Evolutionary conservation across 1,284 basidiomycete genomes (phyloP).

Genomic region (Ustilago cynodontis): DNA sequence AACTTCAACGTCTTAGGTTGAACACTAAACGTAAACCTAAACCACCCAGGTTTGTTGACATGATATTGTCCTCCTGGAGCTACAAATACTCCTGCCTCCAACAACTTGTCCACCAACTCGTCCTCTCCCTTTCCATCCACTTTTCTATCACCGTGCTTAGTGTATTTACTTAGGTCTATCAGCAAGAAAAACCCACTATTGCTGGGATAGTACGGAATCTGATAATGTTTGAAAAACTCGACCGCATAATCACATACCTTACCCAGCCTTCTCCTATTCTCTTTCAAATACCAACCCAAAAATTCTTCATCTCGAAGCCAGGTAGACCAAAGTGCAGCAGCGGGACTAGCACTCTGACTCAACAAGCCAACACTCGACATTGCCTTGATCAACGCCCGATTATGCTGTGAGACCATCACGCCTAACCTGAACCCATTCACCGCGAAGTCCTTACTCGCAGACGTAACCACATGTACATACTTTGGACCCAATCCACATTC

Average conservation of each 20-base stretch:
- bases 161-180: background rate
- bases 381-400: slow-evolving; percentile 40
- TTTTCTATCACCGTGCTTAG: background rate
- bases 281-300: slow-evolving; percentile 52
- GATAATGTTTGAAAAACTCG: slow-evolving; percentile 31
- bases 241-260: slow-evolving; percentile 38
- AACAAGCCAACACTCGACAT: slow-evolving; percentile 39
- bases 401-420: slow-evolving; percentile 55
- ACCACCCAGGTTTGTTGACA: slow-evolving; percentile 50
- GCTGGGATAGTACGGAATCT: slow-evolving; percentile 39
- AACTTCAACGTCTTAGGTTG: slow-evolving; percentile 41
- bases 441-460: slow-evolving; percentile 59
- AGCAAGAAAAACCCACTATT: slow-evolving; percentile 59
- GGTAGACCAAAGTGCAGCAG: slow-evolving; percentile 38
- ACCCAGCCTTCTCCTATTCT: slow-evolving; percentile 45
- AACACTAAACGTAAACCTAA: slow-evolving; percentile 55
- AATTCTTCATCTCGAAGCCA: slow-evolving; percentile 46
- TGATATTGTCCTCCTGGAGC: slow-evolving; percentile 60
- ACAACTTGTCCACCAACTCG: slow-evolving; percentile 23
- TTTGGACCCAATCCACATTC: slow-evolving; percentile 45
- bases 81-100: slow-evolving; percentile 44
- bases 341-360: slow-evolving; percentile 42
- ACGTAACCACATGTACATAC: slow-evolving; percentile 55
- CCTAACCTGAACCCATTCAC: slow-evolving; percentile 63
- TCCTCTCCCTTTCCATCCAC: slow-evolving; percentile 29